phyloP scores from a whole-genome alignment of 495 filamentous ascomycete genomes.

The Penicillium turbatum region DNA sequence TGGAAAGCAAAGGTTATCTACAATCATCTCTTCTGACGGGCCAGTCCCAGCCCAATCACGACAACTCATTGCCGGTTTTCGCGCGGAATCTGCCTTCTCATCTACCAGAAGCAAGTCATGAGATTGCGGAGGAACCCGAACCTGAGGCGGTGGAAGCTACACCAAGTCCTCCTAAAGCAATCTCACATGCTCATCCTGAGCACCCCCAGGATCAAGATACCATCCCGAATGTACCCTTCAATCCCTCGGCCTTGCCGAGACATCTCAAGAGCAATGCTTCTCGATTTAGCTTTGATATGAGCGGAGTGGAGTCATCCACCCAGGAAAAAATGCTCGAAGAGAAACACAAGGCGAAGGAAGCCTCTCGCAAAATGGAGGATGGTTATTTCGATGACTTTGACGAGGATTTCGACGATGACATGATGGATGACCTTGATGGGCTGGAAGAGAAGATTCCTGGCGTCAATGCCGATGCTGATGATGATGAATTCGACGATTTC shows the following conservation, averaged over 20 bases:
- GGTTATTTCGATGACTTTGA: constrained; percentile 47
- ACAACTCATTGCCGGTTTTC: constrained; percentile 46
- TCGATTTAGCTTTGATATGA: constrained; percentile 88
- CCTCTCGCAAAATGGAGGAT: constrained; percentile 42
- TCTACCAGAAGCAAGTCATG: constrained; percentile 26
- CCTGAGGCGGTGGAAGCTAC: constrained; percentile 2
- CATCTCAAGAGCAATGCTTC: constrained; percentile 86
- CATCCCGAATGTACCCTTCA: constrained; percentile 37
- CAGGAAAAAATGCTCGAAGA: constrained; percentile 85
- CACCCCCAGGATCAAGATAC: constrained; percentile 32
- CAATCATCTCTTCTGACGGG: constrained; percentile 43
- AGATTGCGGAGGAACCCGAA: constrained; percentile 7
- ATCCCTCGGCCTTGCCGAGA: constrained; percentile 50
- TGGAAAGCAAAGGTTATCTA: constrained; percentile 48
- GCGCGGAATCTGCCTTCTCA: constrained; percentile 47
- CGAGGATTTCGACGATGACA: constrained; percentile 64
- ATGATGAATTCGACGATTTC: constrained; percentile 41
- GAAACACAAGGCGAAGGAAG: constrained; percentile 69
- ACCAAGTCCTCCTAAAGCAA: constrained; percentile 1
- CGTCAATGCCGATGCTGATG: constrained; percentile 63
- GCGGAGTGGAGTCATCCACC: constrained; percentile 64
- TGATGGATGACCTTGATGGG: constrained; percentile 64
- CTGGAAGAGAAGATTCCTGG: constrained; percentile 75
- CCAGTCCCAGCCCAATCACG: constrained; percentile 29
- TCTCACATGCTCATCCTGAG: constrained; percentile 4